Base-by-base conservation (phyloP, 768 basidiomycete species). In the Podaxis pistillaris region DNA sequence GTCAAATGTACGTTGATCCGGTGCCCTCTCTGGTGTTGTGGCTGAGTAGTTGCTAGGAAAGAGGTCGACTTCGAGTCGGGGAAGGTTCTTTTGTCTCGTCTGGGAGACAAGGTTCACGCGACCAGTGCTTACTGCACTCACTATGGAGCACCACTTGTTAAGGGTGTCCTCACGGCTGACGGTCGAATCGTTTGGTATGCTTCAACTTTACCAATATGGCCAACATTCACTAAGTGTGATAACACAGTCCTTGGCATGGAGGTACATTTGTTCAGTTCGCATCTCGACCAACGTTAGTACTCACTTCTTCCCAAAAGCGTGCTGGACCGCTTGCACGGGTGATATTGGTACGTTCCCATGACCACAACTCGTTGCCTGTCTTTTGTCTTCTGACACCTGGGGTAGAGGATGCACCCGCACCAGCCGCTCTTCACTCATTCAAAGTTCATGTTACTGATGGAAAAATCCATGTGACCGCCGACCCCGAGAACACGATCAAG, bases 101-200 rank as follows among this genome's bases (percentile, higher is more conserved):
- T 95, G 17, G 89, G 88, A 30, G 87, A 89, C 68, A 84, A 88
- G 66, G 76, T 93, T 1, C 81, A 90, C 66, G 91, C 93, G 5
- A 94, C 90, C 0, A 88, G 86, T 64, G 91, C 91, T 2, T 90
- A 85, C 74, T 96, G 94, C 75, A 95, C 93, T 1, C 94, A 96
- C 73, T 96, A 94, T 70, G 94, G 94, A 11, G 94, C 94, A 2
- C 93, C 93, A 1, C 80, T 96, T 2, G 86, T 80, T 4, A 93
- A 93, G 73, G 94, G 93, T 56, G 87, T 93, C 9, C 77, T 94
- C 59, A 84, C 88, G 7, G 81, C 88, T 37, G 89, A 91, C 71
- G 93, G 91, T 9, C 78, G 90, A 63, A 83, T 96, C 19, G 85
- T 90, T 54, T 96, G 94, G 88, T 87, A 69, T 55, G 85, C 73